These are phyloP conservation scores for Xanthoconium purpureum DNA, from an alignment of 768 basidiomycete genomes.

Conservation along the genomic window DNA sequence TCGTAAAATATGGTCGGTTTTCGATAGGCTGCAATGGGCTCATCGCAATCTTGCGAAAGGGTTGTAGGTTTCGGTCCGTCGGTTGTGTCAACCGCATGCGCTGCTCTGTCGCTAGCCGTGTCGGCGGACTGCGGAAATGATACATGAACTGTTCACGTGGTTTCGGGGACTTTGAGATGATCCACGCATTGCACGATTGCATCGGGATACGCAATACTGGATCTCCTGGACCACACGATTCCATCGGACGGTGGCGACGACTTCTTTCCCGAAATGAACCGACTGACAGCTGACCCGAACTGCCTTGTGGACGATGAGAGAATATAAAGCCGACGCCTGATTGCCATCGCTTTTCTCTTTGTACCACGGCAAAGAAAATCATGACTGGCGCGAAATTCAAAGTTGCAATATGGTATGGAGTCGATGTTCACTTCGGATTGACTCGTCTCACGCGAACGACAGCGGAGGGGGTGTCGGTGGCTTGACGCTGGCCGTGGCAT, in stretches of 20 bases:
- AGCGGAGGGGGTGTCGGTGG: constrained; percentile 45
- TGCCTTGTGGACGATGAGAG: neutral
- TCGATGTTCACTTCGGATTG: neutral
- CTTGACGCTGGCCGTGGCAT: constrained; percentile 35
- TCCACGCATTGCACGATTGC: constrained; percentile 17
- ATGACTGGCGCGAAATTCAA: constrained; percentile 26
- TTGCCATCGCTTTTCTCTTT: neutral
- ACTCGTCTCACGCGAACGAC: neutral
- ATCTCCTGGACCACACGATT: constrained; percentile 16
- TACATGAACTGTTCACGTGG: neutral
- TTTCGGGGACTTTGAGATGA: neutral
- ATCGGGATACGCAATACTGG: constrained; percentile 12
- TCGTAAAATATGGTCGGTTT: too few relatives aligned
- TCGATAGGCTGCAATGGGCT: neutral
- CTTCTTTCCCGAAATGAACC: constrained; percentile 6
- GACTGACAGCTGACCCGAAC: neutral
- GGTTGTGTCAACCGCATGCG: neutral
- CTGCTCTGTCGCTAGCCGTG: neutral
- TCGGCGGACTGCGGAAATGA: neutral
- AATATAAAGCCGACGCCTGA: neutral
- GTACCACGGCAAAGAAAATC: neutral
- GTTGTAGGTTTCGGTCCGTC: neutral
- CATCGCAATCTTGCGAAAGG: neutral
- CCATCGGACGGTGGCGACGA: constrained; percentile 16
- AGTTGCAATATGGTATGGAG: constrained; percentile 27